Evolutionary conservation across 2,329 filamentous ascomycete genomes (phyloP), one percentile per base, ranked within the genome.

Genomic region (Pseudogymnoascus destructans): DNA sequence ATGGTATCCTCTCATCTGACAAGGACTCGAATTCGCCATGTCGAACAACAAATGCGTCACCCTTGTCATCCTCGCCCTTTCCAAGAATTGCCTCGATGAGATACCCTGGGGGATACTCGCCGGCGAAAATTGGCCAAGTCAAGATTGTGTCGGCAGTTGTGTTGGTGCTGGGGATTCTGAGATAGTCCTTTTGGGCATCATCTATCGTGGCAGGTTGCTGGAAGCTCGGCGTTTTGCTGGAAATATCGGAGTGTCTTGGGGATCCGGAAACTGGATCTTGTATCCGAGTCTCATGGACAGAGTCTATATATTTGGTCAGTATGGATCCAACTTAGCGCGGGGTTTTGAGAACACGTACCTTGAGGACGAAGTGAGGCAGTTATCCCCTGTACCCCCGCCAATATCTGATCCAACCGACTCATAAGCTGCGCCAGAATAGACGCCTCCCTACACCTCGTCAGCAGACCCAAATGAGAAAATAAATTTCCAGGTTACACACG

Each of bases 141-240:
- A 69, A 59, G n/a, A 68, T 61, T 1, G 65, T 61, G 52, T 69
- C 67, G 4, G 65, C 61, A 5, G 63, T 65, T 3, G 63, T 68
- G 27, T 62, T 59, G 15, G 62, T 62, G 9, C 66, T 61, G 3
- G 66, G 67, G 30, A 68, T 68, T 21, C 63, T 63, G 19, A 65
- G 59, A 57, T 65, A 66, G 36, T 65, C 65, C 21, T 46, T 46
- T 10, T 46, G 40, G 0, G 40, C 40, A 46, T 46, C 40, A 15
- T 46, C 40, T 46, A 46, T 46, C 7, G 40, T 46, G 3, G 40
- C 40, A 5, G 40, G 21, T 1, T 46, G 40, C 40, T 46, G 40
- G 40, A 46, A 25, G 21, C 13, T 46, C 33, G 27, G 27, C 17
- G 27, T 11, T 23, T 35, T 40, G 33, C 15, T 32, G 13, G 56